A percentile compares a stretch with the other conserved stretches of the same genome.
Conservation (phyloP, 2,329 filamentous ascomycete species). For the Drechslera avenae region DNA sequence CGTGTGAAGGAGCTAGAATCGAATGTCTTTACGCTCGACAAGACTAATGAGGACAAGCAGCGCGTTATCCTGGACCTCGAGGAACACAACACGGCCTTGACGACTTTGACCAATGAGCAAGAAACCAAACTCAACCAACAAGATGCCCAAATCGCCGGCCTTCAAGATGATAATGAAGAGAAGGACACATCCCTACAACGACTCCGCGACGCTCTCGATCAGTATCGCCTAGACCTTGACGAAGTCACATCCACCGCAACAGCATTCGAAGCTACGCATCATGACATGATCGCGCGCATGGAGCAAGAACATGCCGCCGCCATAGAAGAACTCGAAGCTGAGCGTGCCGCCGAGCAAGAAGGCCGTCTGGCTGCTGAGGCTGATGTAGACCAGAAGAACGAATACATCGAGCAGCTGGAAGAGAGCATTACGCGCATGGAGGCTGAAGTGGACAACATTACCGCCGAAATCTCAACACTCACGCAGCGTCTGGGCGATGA, state of each 20-base stretch:
- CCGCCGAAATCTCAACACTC: conserved; percentile 40
- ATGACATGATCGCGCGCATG: conserved; percentile 44
- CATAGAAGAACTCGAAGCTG: conserved; percentile 45
- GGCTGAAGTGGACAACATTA: conserved; percentile 42
- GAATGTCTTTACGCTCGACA: conserved; percentile 45
- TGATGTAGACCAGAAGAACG: conserved; percentile 47
- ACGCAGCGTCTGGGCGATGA: conserved; percentile 45
- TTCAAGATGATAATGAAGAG: conserved; percentile 39
- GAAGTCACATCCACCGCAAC: conserved; percentile 46
- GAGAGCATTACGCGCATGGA: conserved; percentile 46
- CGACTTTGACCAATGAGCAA: conserved; percentile 39
- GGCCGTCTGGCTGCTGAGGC: conserved; percentile 48
- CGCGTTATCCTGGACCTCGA: conserved; percentile 48
- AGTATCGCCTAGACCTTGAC: conserved; percentile 49
- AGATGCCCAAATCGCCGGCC: conserved; percentile 33
- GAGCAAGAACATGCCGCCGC: conserved; percentile 47
- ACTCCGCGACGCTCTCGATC: conserved; percentile 47
- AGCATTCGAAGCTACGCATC: conserved; percentile 49
- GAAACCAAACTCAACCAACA: conserved; percentile 42
- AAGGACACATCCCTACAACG: conserved; percentile 45
- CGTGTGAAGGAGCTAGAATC: conserved; percentile 46
- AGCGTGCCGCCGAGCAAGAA: conserved; percentile 46
- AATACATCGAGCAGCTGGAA: conserved; percentile 49
- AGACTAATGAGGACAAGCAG: conserved; percentile 46
- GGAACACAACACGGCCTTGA: conserved; percentile 33